Evolutionary conservation across 345 rosid genomes (phyloP), one percentile per base, ranked within the genome.

Genomic region (Lagerstroemia speciosa): DNA sequence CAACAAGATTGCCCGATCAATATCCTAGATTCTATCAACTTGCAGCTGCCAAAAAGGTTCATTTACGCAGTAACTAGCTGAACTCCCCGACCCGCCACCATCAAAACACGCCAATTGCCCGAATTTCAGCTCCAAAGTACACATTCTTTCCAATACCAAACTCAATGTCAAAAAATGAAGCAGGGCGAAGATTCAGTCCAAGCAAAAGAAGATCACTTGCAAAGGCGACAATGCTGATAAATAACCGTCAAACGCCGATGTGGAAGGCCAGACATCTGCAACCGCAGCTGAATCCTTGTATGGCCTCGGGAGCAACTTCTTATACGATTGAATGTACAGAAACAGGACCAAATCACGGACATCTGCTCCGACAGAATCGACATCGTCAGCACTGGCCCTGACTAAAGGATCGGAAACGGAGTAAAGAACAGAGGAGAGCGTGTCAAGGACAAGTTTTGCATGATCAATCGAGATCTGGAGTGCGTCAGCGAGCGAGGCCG

Each of bases 251-350:
- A 94, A 94, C 33, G 99, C 99, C 3, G 99, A 94, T 38, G 96
- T 92, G 24, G 99, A 94, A 3, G 99, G 99, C 99, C 99, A 94
- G 0, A 92, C 98, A 74, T 94, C 99, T 8, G 98, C 97, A n/a
- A 94, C 93, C 2, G 99, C 78, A 1, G 96, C 98, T 8, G 99
- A 81, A 71, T 94, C 99, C 83, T 88, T 94, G 63, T 94, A 93
- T 71, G 98, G 73, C 76, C 98, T 85, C 3, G 98, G 99, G 72
- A 87, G 70, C 77, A 94, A 71, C 83, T 81, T 89, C 87, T 92
- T 94, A 70, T 92, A 94, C 37, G 99, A 94, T 72, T 94, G 99
- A 74, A 94, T 88, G 38, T 91, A 94, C 74, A 94, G 69, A n/a
- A 94, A 89, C 75, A 89, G 72, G 29, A 92, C 76, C 79, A 94